Conservation (phyloP, 345 rosid species). For the Lepidium sativum region DNA sequence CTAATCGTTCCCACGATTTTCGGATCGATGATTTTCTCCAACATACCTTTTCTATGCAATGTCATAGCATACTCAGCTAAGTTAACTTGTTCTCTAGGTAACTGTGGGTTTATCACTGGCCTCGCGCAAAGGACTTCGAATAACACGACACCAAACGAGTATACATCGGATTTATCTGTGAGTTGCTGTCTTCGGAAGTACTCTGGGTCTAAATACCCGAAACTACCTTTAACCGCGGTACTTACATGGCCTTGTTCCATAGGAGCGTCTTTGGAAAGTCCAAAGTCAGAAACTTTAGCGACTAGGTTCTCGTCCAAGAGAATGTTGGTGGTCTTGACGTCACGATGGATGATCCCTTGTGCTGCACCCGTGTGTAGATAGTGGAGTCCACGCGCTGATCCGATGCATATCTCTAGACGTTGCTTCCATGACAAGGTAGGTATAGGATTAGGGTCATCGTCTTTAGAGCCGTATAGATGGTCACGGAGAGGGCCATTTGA, state of each 20-base stretch:
- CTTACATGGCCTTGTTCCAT: constrained; percentile 66
- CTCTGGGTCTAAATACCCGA: constrained; percentile 81
- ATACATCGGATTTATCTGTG: constrained; percentile 79
- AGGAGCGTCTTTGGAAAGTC: constrained; percentile 69
- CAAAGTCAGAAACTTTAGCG: constrained; percentile 76
- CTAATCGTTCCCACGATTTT: constrained; percentile 37
- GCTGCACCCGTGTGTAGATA: constrained; percentile 77
- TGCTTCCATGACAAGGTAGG: constrained; percentile 70
- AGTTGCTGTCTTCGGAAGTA: constrained; percentile 80
- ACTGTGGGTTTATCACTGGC: constrained; percentile 50
- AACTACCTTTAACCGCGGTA: constrained; percentile 88
- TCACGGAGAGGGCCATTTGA: constrained; percentile 76
- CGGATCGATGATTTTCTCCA: constrained; percentile 61
- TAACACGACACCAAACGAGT: constrained; percentile 80
- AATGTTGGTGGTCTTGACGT: constrained; percentile 81
- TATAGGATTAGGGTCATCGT: constrained; percentile 25
- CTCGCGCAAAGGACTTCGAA: constrained; percentile 78
- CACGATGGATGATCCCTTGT: constrained; percentile 74
- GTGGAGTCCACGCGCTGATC: constrained; percentile 75
- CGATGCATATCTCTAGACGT: constrained; percentile 72
- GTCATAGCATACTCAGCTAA: constrained; percentile 82
- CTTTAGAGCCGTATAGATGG: constrained; percentile 58
- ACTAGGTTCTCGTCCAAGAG: constrained; percentile 74
- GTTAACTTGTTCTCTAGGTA: constrained; percentile 68
- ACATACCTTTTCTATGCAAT: constrained; percentile 47